Percentiles rank a stretch among this genome's conserved stretches.
Conservation (phyloP, 768 basidiomycete genomes). For the Mrakia hoshinonis region DNA sequence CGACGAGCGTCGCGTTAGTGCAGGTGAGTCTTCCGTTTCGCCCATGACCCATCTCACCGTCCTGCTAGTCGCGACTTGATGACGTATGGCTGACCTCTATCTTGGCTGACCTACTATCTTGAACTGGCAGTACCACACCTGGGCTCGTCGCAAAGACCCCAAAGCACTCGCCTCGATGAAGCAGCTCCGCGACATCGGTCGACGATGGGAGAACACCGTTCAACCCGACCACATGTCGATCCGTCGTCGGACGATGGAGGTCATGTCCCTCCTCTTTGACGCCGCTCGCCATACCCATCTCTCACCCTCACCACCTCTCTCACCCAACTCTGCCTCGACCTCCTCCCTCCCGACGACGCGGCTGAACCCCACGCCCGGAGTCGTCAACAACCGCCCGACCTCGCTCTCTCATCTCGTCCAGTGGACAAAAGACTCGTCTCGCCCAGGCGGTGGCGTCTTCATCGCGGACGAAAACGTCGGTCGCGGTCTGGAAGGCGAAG, state of each 20-base stretch:
- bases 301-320: conserved; percentile 35
- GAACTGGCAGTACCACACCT: conserved; percentile 81
- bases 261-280: conserved; percentile 81
- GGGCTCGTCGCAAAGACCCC: conserved; percentile 70
- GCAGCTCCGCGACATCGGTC: conserved; percentile 72
- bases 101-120: background rate
- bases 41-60: background rate
- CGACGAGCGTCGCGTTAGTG: conserved; percentile 78
- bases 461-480: conserved; percentile 47
- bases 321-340: too few species aligned
- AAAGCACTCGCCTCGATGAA: conserved; percentile 65
- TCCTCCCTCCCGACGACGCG: conserved; percentile 43
- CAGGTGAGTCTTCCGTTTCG: conserved; percentile 55
- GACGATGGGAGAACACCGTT: conserved; percentile 59
- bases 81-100: background rate
- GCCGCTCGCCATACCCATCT: conserved; percentile 73
- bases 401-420: conserved; percentile 43
- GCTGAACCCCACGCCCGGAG: conserved; percentile 71
- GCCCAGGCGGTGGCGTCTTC: conserved; percentile 81
- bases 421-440: conserved; percentile 68
- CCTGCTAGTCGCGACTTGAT: background rate
- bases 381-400: conserved; percentile 34
- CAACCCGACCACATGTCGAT: conserved; percentile 73
- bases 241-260: conserved; percentile 88
- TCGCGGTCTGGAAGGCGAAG: conserved; percentile 24